Percentiles rank a stretch among this genome's conserved stretches.
These are phyloP conservation scores for Entomortierella chlamydospora DNA, from an alignment of 192 early-diverging fungal genomes.

Conservation along the genomic window DNA sequence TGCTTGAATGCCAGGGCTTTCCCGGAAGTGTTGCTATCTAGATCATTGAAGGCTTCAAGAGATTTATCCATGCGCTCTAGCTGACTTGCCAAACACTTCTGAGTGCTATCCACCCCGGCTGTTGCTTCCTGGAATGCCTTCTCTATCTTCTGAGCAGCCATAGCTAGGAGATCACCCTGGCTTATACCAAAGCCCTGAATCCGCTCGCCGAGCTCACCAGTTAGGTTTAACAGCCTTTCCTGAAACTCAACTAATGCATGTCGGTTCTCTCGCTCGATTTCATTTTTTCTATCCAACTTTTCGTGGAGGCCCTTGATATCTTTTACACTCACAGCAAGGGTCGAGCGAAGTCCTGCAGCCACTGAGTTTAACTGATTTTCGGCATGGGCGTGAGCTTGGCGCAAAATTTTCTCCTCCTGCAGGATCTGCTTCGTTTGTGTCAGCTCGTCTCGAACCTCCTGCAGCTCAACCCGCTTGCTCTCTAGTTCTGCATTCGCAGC, in stretches of 20 bases:
- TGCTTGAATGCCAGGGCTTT: constrained; percentile 21
- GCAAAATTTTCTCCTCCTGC: constrained; percentile 50
- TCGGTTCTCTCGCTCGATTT: constrained; percentile 31
- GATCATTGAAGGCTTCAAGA: neutral
- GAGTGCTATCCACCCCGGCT: neutral
- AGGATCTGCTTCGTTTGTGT: constrained; percentile 35
- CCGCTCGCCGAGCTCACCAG: constrained; percentile 17
- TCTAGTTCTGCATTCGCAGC: constrained; percentile 45
- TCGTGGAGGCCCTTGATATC: constrained; percentile 45
- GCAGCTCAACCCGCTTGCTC: constrained; percentile 32
- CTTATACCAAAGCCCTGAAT: constrained; percentile 12
- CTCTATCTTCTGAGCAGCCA: constrained; percentile 10
- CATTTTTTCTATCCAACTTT: constrained; percentile 34
- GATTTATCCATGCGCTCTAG: constrained; percentile 21
- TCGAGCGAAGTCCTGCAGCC: constrained; percentile 47
- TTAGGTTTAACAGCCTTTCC: constrained; percentile 13
- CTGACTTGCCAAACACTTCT: constrained; percentile 6
- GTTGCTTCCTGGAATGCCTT: constrained; percentile 23
- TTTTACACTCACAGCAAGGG: constrained; percentile 43
- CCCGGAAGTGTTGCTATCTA: constrained; percentile 16
- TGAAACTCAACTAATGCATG: constrained; percentile 37
- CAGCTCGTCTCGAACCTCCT: constrained; percentile 28
- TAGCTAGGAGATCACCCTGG: constrained; percentile 14
- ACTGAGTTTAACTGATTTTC: constrained; percentile 54
- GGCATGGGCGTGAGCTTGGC: constrained; percentile 61